phyloP scores from a whole-genome alignment of 352 stramenopile species.

The Pilasporangium apinafurcum region DNA sequence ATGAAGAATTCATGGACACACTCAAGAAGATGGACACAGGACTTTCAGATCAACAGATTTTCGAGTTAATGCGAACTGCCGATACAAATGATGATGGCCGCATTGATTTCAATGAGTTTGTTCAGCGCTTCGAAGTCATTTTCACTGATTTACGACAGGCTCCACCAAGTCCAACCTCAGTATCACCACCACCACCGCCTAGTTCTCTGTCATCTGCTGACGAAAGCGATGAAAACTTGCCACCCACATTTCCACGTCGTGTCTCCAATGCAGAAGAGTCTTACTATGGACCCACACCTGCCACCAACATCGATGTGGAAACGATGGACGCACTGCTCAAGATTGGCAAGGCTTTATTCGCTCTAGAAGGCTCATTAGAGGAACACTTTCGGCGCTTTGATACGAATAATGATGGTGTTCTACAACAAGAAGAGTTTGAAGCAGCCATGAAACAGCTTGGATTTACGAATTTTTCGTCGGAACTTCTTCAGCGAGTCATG shows the following conservation, averaged over 20 bases:
- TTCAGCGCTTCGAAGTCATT: constrained; percentile 88
- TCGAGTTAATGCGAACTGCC: constrained; percentile 90
- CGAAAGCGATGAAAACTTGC: constrained; percentile 2
- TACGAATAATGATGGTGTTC: constrained; percentile 77
- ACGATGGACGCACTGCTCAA: constrained; percentile 76
- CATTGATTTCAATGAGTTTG: constrained; percentile 91
- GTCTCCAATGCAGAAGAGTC: constrained; percentile 57
- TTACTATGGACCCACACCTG: constrained; percentile 45
- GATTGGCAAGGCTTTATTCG: constrained; percentile 75
- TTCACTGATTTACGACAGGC: constrained; percentile 70
- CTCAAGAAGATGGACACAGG: constrained; percentile 91
- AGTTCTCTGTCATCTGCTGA: constrained; percentile 11
- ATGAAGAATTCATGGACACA: constrained; percentile 89
- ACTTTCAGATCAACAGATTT: constrained; percentile 88
- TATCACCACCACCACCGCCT: constrained; percentile 14
- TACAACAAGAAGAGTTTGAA: constrained; percentile 75
- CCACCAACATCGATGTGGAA: constrained; percentile 67
- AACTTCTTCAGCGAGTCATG: constrained; percentile 74
- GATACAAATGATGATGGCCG: constrained; percentile 90
- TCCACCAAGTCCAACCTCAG: constrained; percentile 12
- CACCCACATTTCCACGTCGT: constrained; percentile 34
- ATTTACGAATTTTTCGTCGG: constrained; percentile 38
- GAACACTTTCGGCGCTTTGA: constrained; percentile 85
- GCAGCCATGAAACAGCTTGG: constrained; percentile 58
- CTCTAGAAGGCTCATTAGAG: constrained; percentile 60